Conservation (phyloP, 78 protist species). For the Andalucia godoyi region DNA sequence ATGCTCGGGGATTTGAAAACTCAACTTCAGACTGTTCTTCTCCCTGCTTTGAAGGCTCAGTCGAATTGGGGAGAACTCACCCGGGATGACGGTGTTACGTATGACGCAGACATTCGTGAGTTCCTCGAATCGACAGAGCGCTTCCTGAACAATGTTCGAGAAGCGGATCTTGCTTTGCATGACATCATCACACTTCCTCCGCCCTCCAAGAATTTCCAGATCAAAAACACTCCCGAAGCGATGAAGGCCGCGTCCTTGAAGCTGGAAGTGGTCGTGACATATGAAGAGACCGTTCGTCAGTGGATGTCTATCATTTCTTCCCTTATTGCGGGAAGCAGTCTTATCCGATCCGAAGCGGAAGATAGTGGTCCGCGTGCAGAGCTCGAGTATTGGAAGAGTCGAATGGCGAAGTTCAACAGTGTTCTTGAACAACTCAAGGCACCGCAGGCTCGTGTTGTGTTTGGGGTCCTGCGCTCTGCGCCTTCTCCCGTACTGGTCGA, state of each 20-base stretch:
- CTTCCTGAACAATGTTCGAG: too few species aligned
- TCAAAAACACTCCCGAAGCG: too few species aligned
- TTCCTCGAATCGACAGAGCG: too few species aligned
- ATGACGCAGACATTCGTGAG: too few species aligned
- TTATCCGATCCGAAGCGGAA: background rate
- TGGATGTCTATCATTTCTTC: background rate
- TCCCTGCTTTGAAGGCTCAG: too few species aligned
- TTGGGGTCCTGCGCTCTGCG: constrained; percentile 20
- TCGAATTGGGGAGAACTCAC: too few species aligned
- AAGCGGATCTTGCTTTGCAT: too few species aligned
- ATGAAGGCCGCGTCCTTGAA: background rate
- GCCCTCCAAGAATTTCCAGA: too few species aligned
- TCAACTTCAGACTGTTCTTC: too few species aligned
- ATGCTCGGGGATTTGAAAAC: too few species aligned
- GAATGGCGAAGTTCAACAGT: constrained; percentile 7
- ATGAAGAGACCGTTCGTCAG: constrained; percentile 1
- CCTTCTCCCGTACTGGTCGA: background rate
- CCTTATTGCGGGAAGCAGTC: background rate
- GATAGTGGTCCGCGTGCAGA: constrained; percentile 37
- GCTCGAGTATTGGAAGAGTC: constrained; percentile 33
- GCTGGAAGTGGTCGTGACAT: constrained; percentile 3
- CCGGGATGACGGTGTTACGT: too few species aligned
- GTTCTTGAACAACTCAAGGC: constrained; percentile 10
- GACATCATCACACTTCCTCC: too few species aligned
- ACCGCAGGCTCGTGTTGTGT: background rate